Conservation (phyloP, 257 asterid genomes). For the Scutellaria barbata region DNA sequence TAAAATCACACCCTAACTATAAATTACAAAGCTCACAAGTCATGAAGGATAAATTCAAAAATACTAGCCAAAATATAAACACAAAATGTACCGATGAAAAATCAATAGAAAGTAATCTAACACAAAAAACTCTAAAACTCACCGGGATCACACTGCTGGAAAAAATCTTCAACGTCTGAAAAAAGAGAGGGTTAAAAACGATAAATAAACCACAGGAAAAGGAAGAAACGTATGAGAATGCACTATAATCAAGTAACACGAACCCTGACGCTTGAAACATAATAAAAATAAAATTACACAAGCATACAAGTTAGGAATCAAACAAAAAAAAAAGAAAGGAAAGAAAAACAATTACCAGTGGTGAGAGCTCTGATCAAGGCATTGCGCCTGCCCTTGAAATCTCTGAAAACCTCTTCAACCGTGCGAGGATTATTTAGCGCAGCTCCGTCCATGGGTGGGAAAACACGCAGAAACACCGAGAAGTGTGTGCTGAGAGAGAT, state of each 20-base stretch:
- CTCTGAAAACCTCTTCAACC: slow-evolving; percentile 55
- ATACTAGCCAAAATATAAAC: slow-evolving; percentile 2
- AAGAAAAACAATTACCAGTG: slow-evolving; percentile 36
- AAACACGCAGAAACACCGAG: slow-evolving; percentile 40
- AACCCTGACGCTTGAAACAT: slow-evolving; percentile 37
- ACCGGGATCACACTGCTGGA: slow-evolving; percentile 67
- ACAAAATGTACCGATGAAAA: not conserved
- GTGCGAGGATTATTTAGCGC: slow-evolving; percentile 43
- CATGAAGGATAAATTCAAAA: slow-evolving; percentile 28
- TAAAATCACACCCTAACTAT: not conserved
- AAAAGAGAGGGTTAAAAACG: not conserved
- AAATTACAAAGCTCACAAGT: not conserved
- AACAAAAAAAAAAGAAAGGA: not conserved
- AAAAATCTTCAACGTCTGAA: slow-evolving; percentile 59
- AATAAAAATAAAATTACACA: not conserved
- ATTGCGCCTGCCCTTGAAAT: slow-evolving; percentile 58
- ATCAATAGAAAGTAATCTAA: not conserved
- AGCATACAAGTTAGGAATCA: not conserved
- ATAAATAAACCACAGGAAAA: slow-evolving; percentile 32
- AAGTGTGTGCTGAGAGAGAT: slow-evolving; percentile 28
- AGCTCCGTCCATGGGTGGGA: slow-evolving; percentile 49
- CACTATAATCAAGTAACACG: slow-evolving; percentile 23
- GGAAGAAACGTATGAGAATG: slow-evolving; percentile 17
- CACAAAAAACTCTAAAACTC: slow-evolving; percentile 37
- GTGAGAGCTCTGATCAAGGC: slow-evolving; percentile 66